A percentile compares a stretch with the other conserved stretches of the same genome.
Evolutionary conservation across 306 rosid genomes (phyloP).

Genomic region (Fragaria vesca): DNA sequence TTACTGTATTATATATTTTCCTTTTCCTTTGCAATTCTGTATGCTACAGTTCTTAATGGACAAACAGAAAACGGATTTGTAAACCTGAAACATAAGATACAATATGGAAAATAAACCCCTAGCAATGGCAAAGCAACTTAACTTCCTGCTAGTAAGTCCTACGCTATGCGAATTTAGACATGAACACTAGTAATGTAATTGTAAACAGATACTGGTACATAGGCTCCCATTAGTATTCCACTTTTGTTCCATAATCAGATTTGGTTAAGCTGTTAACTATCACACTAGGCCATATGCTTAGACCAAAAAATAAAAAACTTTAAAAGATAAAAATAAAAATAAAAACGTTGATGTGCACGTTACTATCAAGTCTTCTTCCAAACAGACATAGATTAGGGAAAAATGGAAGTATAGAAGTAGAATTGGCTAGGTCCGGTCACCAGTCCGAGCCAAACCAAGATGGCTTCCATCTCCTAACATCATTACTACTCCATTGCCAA

Average conservation of each 20-base stretch:
- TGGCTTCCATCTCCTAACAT: not conserved
- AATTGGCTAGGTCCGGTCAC: not conserved
- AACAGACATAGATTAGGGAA: not conserved
- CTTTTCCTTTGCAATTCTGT: not conserved
- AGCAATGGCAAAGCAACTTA: not conserved
- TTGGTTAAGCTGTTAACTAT: not conserved
- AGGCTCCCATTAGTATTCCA: not conserved
- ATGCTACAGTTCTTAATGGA: not conserved
- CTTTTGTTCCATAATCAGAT: not conserved
- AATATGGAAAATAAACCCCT: not conserved
- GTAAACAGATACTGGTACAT: not conserved
- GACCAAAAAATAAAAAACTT: not conserved
- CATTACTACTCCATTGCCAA: not conserved
- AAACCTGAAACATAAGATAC: not conserved
- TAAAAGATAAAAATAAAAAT: not conserved
- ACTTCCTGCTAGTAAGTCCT: not conserved
- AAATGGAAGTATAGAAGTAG: not conserved
- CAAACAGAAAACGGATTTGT: not conserved
- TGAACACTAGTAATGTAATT: not conserved
- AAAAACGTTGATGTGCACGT: not conserved
- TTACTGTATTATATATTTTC: not conserved
- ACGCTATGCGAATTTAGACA: not conserved
- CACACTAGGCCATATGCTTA: not conserved
- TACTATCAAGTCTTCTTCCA: not conserved
- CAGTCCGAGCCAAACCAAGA: not conserved